A percentile compares a stretch with the other conserved stretches of the same genome.
phyloP scores from a whole-genome alignment of 1,284 basidiomycete species.

The Phenoliferia sp. region DNA sequence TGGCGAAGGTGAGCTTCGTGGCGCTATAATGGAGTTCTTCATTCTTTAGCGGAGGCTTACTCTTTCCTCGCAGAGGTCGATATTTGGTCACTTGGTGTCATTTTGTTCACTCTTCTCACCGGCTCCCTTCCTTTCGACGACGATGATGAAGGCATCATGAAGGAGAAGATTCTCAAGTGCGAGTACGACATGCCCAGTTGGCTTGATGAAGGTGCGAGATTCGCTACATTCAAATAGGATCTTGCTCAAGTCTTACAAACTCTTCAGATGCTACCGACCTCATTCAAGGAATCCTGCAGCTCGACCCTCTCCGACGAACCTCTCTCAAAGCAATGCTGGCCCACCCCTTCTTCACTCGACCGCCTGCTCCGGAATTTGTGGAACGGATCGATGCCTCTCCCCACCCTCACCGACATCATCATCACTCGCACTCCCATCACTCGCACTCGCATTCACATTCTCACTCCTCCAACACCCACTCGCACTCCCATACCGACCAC shows the following conservation, averaged over 20 bases:
- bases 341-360: conserved; percentile 82
- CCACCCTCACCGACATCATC: background rate
- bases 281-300: conserved; percentile 70
- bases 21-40: background rate
- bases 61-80: conserved; percentile 87
- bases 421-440: conserved; percentile 19
- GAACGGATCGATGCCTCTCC: conserved; percentile 15
- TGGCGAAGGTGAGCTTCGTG: conserved; percentile 60
- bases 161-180: conserved; percentile 76
- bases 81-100: conserved; percentile 93
- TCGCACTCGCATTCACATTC: conserved; percentile 19
- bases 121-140: conserved; percentile 96
- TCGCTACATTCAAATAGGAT: conserved; percentile 22
- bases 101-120: conserved; percentile 87
- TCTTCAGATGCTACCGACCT: conserved; percentile 71
- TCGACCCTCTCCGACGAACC: conserved; percentile 68
- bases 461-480: background rate
- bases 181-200: conserved; percentile 87
- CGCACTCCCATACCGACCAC: conserved; percentile 16
- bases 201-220: conserved; percentile 66
- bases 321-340: conserved; percentile 79
- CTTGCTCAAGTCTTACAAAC: conserved; percentile 8
- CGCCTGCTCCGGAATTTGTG: conserved; percentile 16
- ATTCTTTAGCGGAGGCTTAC: too few species aligned
- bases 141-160: conserved; percentile 88